A percentile compares a stretch with the other conserved stretches of the same genome.
phyloP scores from a whole-genome alignment of 73 alveolate genomes.

The Loxodes magnus region DNA sequence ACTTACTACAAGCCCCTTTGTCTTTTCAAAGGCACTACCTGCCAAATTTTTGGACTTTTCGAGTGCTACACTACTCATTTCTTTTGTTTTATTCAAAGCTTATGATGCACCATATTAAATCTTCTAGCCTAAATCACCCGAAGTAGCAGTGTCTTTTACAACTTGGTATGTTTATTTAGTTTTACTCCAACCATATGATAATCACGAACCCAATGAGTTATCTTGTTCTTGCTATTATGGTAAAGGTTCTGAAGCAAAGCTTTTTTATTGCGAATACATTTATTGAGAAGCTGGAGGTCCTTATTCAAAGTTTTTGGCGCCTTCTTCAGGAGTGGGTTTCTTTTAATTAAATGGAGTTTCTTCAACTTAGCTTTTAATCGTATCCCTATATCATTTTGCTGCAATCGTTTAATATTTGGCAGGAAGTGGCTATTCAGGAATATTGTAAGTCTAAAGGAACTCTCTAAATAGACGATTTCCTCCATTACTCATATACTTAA shows the following conservation, averaged over 20 bases:
- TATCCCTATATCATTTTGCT: constrained; percentile 61
- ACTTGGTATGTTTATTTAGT: neutral
- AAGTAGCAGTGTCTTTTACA: constrained; percentile 10
- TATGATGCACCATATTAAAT: constrained; percentile 9
- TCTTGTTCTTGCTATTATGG: constrained; percentile 4
- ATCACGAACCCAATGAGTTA: constrained; percentile 1
- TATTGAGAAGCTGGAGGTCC: neutral
- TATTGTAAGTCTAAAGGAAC: constrained; percentile 31
- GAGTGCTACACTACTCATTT: too few species aligned
- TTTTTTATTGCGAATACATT: neutral
- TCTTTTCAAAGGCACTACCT: too few species aligned
- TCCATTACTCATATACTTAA: constrained; percentile 71
- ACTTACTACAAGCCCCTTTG: too few species aligned
- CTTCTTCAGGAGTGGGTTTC: constrained; percentile 1
- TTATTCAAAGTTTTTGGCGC: neutral
- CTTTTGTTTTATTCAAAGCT: too few species aligned
- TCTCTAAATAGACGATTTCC: constrained; percentile 75
- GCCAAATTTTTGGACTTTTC: constrained; percentile 8
- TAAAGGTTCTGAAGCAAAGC: neutral
- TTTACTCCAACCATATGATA: too few species aligned
- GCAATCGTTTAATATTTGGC: constrained; percentile 57
- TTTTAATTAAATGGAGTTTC: neutral
- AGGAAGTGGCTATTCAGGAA: constrained; percentile 2
- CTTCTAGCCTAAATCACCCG: neutral
- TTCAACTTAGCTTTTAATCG: constrained; percentile 4